Base-by-base conservation (phyloP, 768 basidiomycete species). In the Trametes punicea region DNA sequence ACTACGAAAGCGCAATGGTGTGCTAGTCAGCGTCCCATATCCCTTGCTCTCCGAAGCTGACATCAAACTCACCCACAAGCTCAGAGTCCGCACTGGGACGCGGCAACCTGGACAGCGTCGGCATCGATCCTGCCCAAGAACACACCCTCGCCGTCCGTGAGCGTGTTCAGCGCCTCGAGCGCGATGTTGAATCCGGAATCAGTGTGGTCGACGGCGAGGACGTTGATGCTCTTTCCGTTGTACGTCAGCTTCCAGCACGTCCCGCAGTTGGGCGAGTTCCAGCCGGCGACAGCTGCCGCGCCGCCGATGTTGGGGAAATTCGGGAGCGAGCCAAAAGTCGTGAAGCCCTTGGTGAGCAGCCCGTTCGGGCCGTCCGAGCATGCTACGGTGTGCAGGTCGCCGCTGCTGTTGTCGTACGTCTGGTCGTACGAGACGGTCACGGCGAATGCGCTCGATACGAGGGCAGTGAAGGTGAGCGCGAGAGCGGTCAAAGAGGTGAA, bases 31-130 rank as follows among this genome's bases (percentile, higher is more conserved):
- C 18, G 27, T 55, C 26, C 11, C 18, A 36, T 13, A 6, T n/a
- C 15, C 18, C 11, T 23, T 15, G 0, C 31, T 8, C 11, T 10
- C 34, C 29, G 29, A 13, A 36, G 25, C 31, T 10, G 21, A 33
- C 6, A 26, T 36, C 29, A 44, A 38, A 42, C 44, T 44, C 54
- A 51, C 55, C 26, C 11, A 7, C 15, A n/a, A 18, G 2, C 10
- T 69, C 62, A 75, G 56, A 83, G 67, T 20, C 82, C 82, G 63
- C 86, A 87, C 46, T 65, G 59, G 0, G 82, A 77, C 6, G 74
- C 53, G 34, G 60, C 69, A 9, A 85, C 78, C 56, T 79, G 67
- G 3, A 56, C 68, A 5, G 78, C 69, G 8, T 66, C 71, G 11
- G 81, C 81, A 13, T 71, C 42, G 20, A 85, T 73, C 23, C 77